A percentile compares a stretch with the other conserved stretches of the same genome.
Conservation (phyloP, 805 yeast species). For the Cyberlindnera sargentensis region DNA sequence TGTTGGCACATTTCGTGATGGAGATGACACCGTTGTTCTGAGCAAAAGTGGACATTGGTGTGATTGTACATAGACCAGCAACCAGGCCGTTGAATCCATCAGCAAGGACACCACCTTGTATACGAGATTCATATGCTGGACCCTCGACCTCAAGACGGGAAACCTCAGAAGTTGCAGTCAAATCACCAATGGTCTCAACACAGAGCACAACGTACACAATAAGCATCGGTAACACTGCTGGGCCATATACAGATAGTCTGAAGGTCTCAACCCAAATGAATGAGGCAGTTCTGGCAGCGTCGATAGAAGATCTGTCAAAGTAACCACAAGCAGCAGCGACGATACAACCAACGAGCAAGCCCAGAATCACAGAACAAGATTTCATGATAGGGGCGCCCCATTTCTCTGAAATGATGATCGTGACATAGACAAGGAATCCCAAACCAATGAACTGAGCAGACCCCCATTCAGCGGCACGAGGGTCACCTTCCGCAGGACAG, state of each 20-base stretch:
- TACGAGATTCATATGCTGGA: slow-evolving; percentile 68
- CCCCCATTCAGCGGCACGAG: slow-evolving; percentile 67
- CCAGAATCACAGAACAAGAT: slow-evolving; percentile 85
- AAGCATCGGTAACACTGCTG: slow-evolving; percentile 76
- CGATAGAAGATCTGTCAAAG: slow-evolving; percentile 52
- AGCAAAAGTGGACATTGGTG: slow-evolving; percentile 89
- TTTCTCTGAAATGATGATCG: slow-evolving; percentile 71
- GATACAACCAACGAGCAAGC: slow-evolving; percentile 80
- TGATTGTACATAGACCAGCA: slow-evolving; percentile 73
- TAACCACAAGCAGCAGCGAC: slow-evolving; percentile 91
- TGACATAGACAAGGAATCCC: slow-evolving; percentile 73
- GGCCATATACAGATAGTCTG: slow-evolving; percentile 69
- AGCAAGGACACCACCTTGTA: slow-evolving; percentile 89
- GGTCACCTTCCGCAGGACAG: slow-evolving; percentile 47
- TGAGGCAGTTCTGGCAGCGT: slow-evolving; percentile 74
- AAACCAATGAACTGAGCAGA: slow-evolving; percentile 84
- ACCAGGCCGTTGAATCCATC: slow-evolving; percentile 78
- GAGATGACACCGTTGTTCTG: slow-evolving; percentile 94
- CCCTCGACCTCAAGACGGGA: slow-evolving; percentile 82
- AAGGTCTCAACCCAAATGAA: slow-evolving; percentile 87
- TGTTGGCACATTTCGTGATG: slow-evolving; percentile 83
- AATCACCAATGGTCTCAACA: slow-evolving; percentile 93
- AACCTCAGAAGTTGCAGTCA: slow-evolving; percentile 90
- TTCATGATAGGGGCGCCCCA: slow-evolving; percentile 95
- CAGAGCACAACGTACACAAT: slow-evolving; percentile 75